A percentile compares a stretch with the other conserved stretches of the same genome.
Evolutionary conservation across 345 rosid species (phyloP).

Genomic region (Alliaria petiolata): DNA sequence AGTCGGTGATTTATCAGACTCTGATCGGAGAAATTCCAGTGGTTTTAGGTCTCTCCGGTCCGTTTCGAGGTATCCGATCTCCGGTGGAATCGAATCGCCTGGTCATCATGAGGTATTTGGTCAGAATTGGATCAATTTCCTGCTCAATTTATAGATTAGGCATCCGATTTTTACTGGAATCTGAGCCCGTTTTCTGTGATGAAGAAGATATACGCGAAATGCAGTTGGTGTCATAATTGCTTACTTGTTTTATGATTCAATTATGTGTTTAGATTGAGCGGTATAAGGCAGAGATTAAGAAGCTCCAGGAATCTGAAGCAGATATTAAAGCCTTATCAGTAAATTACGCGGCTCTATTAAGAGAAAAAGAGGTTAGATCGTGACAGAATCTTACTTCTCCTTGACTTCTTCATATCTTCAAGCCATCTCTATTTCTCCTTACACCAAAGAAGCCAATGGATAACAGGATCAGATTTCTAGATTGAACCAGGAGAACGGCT

Average conservation of each 20-base stretch:
- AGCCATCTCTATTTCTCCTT: neutral
- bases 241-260: neutral
- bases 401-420: neutral
- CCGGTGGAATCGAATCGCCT: constrained; percentile 54
- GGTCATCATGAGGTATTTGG: constrained; percentile 48
- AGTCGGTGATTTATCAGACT: constrained; percentile 33
- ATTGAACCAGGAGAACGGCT: constrained; percentile 73
- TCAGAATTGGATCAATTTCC: neutral
- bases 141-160: neutral
- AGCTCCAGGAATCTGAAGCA: constrained; percentile 76
- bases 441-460: neutral
- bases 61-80: constrained; percentile 44
- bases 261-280: constrained; percentile 47
- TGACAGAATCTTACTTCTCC: neutral
- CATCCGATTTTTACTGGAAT: neutral
- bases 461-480: constrained; percentile 68
- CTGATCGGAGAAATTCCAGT: constrained; percentile 57
- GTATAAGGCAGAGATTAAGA: constrained; percentile 65
- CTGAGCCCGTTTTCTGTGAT: neutral
- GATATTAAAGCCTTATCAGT: constrained; percentile 87
- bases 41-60: constrained; percentile 55
- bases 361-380: constrained; percentile 73
- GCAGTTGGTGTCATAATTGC: neutral
- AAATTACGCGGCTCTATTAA: constrained; percentile 79
- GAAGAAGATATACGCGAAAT: neutral